phyloP scores from a whole-genome alignment of 805 yeast genomes.

The Yarrowia divulgata region DNA sequence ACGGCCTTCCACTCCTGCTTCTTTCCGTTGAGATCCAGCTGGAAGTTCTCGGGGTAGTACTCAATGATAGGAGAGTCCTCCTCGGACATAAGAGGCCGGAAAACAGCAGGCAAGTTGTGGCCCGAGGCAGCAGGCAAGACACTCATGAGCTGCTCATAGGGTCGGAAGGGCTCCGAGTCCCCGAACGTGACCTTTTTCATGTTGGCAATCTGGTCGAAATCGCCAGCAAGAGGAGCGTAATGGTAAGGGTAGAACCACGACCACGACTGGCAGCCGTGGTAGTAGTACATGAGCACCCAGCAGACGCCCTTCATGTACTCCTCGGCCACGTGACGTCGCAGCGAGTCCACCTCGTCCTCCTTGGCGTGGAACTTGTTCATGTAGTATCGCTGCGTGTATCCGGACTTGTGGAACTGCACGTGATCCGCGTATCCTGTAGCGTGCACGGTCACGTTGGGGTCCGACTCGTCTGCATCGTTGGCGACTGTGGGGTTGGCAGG shows the following conservation, averaged over 20 bases:
- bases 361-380: slow-evolving; percentile 69
- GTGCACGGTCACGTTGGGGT: slow-evolving; percentile 2
- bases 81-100: slow-evolving; percentile 81
- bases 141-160: slow-evolving; percentile 93
- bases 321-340: slow-evolving; percentile 65
- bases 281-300: slow-evolving; percentile 94
- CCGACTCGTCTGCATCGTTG: background rate
- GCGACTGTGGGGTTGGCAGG: background rate
- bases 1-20: slow-evolving; percentile 96
- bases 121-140: slow-evolving; percentile 94
- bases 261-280: slow-evolving; percentile 99
- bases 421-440: slow-evolving; percentile 47
- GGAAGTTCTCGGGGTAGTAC: slow-evolving; percentile 87
- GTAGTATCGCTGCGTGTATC: slow-evolving; percentile 85
- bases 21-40: slow-evolving; percentile 94
- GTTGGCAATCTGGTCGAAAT: slow-evolving; percentile 63
- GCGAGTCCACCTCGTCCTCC: slow-evolving; percentile 54
- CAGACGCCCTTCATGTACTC: slow-evolving; percentile 92
- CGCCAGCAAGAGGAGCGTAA: slow-evolving; percentile 97
- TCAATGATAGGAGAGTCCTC: slow-evolving; percentile 84
- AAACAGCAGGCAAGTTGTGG: slow-evolving; percentile 80
- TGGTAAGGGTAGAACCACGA: slow-evolving; percentile 97
- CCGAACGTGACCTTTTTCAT: slow-evolving; percentile 60
- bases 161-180: slow-evolving; percentile 80
- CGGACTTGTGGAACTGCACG: slow-evolving; percentile 83